phyloP scores from a whole-genome alignment of 441 rosid species.

The Eutrema salsugineum region DNA sequence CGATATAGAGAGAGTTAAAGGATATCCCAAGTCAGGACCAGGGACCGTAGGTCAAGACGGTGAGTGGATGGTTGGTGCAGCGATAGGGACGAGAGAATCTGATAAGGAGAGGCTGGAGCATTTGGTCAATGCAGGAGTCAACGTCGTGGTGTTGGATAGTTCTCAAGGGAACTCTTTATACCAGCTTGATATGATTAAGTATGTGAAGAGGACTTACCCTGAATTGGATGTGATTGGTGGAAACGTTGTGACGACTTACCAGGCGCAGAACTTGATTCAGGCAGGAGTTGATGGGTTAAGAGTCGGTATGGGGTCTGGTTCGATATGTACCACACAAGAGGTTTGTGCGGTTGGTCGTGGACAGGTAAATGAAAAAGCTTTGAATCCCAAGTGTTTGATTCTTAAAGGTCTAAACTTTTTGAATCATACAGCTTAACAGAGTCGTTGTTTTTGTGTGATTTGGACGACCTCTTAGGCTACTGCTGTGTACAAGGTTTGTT shows the following conservation, averaged over 20 bases:
- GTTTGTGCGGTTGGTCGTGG: slow-evolving; percentile 96
- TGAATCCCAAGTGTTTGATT: neutral
- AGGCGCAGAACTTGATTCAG: slow-evolving; percentile 77
- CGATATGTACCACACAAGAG: slow-evolving; percentile 92
- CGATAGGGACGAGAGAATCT: slow-evolving; percentile 68
- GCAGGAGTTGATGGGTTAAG: slow-evolving; percentile 81
- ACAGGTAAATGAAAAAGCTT: slow-evolving; percentile 48
- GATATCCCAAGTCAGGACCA: slow-evolving; percentile 58
- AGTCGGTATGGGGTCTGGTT: slow-evolving; percentile 95
- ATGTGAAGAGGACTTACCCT: slow-evolving; percentile 55
- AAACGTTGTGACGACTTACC: slow-evolving; percentile 76
- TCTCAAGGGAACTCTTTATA: slow-evolving; percentile 84
- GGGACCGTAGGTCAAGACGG: slow-evolving; percentile 66
- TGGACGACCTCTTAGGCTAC: slow-evolving; percentile 58
- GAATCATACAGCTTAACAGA: neutral
- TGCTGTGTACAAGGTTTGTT: slow-evolving; percentile 88
- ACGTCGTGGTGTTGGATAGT: slow-evolving; percentile 77
- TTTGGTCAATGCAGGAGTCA: slow-evolving; percentile 66
- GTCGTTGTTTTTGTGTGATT: neutral
- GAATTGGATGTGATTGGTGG: slow-evolving; percentile 84
- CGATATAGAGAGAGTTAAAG: slow-evolving; percentile 63
- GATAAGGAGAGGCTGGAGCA: slow-evolving; percentile 78
- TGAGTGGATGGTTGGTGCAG: slow-evolving; percentile 87
- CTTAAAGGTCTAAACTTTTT: neutral
- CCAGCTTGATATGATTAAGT: slow-evolving; percentile 83